Conservation (phyloP, 148 eudicot species). For the Fagopyrum esculentum region DNA sequence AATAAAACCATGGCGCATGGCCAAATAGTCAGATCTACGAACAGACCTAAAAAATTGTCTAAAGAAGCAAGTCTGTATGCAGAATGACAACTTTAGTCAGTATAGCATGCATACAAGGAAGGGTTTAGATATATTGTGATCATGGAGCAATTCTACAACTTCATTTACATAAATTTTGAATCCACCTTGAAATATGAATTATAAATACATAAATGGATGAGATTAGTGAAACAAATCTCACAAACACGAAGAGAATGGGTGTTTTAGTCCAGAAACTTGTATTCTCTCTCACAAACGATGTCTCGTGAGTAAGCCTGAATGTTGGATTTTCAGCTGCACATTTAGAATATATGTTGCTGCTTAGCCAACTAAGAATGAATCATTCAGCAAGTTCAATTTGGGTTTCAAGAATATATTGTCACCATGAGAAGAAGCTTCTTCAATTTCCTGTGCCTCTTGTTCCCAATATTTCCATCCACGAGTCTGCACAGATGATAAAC, state of each 20-base stretch:
- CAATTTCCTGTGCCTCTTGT: slow-evolving; percentile 31
- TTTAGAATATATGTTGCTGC: background rate
- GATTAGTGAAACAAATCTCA: slow-evolving; percentile 26
- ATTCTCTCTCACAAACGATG: slow-evolving; percentile 80
- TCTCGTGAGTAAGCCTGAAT: slow-evolving; percentile 86
- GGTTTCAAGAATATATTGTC: slow-evolving; percentile 20
- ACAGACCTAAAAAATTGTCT: slow-evolving; percentile 86
- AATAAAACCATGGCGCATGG: slow-evolving; percentile 86
- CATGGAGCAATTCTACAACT: background rate
- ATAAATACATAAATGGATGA: background rate
- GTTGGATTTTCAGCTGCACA: slow-evolving; percentile 62
- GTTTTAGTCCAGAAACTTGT: slow-evolving; percentile 65
- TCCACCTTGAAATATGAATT: background rate
- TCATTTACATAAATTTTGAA: background rate
- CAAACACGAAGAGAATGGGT: slow-evolving; percentile 66
- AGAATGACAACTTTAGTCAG: background rate
- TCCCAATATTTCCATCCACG: slow-evolving; percentile 92
- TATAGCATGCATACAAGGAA: background rate
- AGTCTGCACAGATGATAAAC: slow-evolving; percentile 32
- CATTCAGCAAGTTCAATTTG: background rate
- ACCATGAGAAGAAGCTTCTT: slow-evolving; percentile 6
- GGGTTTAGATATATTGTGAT: background rate
- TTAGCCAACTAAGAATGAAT: background rate
- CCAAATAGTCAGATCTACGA: slow-evolving; percentile 71
- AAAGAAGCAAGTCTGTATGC: slow-evolving; percentile 71